Evolutionary conservation across 768 basidiomycete species (phyloP), one percentile per base, ranked within the genome.

Genomic region (Sporobolomyces roseus): DNA sequence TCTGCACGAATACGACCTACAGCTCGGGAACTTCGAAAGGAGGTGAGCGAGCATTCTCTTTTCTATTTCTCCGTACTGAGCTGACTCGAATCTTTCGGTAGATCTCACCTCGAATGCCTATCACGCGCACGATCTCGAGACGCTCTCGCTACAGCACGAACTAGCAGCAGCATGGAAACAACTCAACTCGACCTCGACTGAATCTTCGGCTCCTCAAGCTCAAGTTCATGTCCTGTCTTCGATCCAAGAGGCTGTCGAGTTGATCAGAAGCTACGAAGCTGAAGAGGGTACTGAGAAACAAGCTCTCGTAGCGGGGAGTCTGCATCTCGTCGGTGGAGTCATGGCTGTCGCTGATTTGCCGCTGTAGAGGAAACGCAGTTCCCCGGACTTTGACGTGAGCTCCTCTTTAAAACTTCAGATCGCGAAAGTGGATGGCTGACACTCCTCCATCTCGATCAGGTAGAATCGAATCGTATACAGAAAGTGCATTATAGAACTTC

Each of bases 1-100:
- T 99, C 79, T 98, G 93, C 79, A 87, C 92, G 54, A 99, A 98
- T 78, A 89, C 96, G 36, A 99, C 96, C 0, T 99, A 94, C 76
- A 83, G 85, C 1, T 87, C 90, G 70, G 96, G 96, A 0, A 82
- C 83, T 36, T 97, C 86, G 77, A 98, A 97, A 81, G 89, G 90
- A 59, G 94, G 94, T 91, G 74, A 77, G 84, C 76, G 25, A 13
- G 5, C 21, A 50, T 67, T 38, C 38, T 52, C 3, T 50, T 43
- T 62, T 23, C 75, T 36, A 38, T 13, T 29, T 25, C 29, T 32
- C 32, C 30, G 4, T 19, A 50, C 32, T 36, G 32, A 14, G 21
- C 13, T 27, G 53, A 59, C 41, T 48, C 56, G 10, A 43, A 13
- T 58, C 64, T 62, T 27, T 23, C 30, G 35, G 9, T 36, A 33